Evolutionary conservation across 2,329 filamentous ascomycete species (phyloP).

Genomic region (Knoxdaviesia capensis): DNA sequence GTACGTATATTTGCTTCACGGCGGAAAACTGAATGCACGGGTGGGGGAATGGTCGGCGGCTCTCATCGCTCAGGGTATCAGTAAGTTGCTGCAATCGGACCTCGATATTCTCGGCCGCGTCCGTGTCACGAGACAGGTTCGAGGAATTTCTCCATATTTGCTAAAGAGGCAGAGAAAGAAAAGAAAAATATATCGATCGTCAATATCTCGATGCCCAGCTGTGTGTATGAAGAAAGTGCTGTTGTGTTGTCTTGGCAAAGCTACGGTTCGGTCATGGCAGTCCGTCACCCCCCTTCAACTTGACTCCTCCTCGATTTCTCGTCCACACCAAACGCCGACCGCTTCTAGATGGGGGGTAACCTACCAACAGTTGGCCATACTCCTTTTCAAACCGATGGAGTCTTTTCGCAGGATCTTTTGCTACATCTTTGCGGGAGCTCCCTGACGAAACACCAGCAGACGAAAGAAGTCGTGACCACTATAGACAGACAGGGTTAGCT

Average conservation of each 20-base stretch:
- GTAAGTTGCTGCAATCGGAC: constrained; percentile 42
- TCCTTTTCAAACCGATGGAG: constrained; percentile 48
- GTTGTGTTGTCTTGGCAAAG: not conserved
- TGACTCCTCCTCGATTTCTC: too few species aligned
- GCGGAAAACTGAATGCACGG: constrained; percentile 79
- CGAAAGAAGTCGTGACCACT: constrained; percentile 51
- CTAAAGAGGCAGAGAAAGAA: not conserved
- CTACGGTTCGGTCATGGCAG: too few species aligned
- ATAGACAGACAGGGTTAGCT: constrained; percentile 2
- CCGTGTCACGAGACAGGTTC: constrained; percentile 37
- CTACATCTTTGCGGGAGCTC: constrained; percentile 34
- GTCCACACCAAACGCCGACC: too few species aligned
- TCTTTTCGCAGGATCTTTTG: constrained; percentile 41
- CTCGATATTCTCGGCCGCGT: constrained; percentile 42
- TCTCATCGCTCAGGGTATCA: constrained; percentile 70
- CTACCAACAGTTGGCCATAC: constrained; percentile 40
- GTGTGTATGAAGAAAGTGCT: not conserved
- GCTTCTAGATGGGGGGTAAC: constrained; percentile 5
- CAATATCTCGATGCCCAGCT: not conserved
- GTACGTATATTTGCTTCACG: constrained; percentile 71
- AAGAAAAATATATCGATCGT: not conserved
- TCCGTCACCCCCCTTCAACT: too few species aligned
- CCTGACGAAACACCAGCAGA: constrained; percentile 36
- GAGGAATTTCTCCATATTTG: constrained; percentile 38
- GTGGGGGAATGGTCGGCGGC: constrained; percentile 70